Evolutionary conservation across 2,329 filamentous ascomycete genomes (phyloP).

Genomic region (Botrytis galanthina): DNA sequence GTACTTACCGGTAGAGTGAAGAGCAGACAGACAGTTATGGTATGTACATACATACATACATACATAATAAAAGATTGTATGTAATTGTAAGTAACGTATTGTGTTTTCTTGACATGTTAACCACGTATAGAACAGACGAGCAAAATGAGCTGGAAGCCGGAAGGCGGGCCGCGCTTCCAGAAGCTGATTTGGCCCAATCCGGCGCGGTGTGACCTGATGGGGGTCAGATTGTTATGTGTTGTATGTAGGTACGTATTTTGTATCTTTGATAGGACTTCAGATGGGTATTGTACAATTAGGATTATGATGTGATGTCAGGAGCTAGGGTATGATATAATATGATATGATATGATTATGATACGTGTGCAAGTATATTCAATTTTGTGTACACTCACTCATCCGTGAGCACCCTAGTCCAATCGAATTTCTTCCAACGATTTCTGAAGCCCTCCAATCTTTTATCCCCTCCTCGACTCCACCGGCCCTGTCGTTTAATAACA

Average conservation of each 20-base stretch:
- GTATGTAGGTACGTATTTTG: background rate
- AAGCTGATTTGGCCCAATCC: background rate
- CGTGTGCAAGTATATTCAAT: background rate
- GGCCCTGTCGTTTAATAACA: constrained; percentile 84
- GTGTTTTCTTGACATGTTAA: background rate
- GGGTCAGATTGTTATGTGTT: background rate
- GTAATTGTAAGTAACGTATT: background rate
- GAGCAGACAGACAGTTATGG: too few relatives aligned
- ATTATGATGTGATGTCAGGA: background rate
- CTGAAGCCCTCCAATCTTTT: constrained; percentile 71
- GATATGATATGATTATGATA: constrained; percentile 10
- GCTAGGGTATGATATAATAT: background rate
- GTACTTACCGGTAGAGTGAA: too few relatives aligned
- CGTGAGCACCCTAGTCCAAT: constrained; percentile 69
- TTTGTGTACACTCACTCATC: constrained; percentile 24
- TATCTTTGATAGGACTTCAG: background rate
- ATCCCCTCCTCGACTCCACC: constrained; percentile 64
- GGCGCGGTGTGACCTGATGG: background rate
- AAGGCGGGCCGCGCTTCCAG: background rate
- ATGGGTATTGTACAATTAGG: background rate
- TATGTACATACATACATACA: too few relatives aligned
- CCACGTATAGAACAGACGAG: constrained; percentile 5
- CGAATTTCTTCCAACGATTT: constrained; percentile 67
- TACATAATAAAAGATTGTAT: background rate
- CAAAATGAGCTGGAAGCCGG: background rate